phyloP scores from a whole-genome alignment of 1,284 basidiomycete genomes.

The Ganoderma boninense region DNA sequence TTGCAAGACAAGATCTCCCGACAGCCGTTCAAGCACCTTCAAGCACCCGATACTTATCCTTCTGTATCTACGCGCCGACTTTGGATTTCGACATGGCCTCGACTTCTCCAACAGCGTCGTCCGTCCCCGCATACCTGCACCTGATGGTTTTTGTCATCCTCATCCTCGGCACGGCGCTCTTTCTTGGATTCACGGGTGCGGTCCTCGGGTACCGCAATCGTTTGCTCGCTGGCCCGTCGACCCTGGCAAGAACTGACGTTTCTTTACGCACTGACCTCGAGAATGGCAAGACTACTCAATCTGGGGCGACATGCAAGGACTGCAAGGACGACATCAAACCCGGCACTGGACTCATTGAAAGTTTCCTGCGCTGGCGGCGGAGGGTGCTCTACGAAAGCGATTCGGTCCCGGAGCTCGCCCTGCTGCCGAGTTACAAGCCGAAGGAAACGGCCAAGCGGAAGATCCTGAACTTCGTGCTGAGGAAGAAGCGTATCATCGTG shows the following conservation, averaged over 20 bases:
- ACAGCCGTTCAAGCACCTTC: not conserved
- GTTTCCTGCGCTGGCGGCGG: conserved; percentile 4
- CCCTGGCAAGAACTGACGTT: not conserved
- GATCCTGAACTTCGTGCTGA: conserved; percentile 1
- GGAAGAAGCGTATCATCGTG: conserved; percentile 8
- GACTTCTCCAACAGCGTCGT: not conserved
- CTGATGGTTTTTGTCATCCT: conserved; percentile 7
- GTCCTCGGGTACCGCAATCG: conserved; percentile 2
- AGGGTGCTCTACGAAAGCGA: conserved; percentile 5
- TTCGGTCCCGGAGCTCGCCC: conserved; percentile 7
- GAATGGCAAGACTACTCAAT: not conserved
- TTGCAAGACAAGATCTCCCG: not conserved
- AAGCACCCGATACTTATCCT: not conserved
- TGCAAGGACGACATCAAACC: not conserved
- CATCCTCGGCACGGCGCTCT: not conserved
- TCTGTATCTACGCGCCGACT: not conserved
- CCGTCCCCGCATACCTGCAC: not conserved
- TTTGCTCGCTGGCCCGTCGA: not conserved
- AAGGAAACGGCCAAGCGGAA: not conserved
- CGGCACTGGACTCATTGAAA: not conserved
- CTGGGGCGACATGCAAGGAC: not conserved
- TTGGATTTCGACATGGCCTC: not conserved
- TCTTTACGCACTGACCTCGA: conserved; percentile 1
- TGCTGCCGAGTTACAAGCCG: conserved; percentile 2
- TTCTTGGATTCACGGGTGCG: not conserved